Evolutionary conservation across 148 eudicot genomes (phyloP), one percentile per base, ranked within the genome.

Genomic region (Beta vulgaris): DNA sequence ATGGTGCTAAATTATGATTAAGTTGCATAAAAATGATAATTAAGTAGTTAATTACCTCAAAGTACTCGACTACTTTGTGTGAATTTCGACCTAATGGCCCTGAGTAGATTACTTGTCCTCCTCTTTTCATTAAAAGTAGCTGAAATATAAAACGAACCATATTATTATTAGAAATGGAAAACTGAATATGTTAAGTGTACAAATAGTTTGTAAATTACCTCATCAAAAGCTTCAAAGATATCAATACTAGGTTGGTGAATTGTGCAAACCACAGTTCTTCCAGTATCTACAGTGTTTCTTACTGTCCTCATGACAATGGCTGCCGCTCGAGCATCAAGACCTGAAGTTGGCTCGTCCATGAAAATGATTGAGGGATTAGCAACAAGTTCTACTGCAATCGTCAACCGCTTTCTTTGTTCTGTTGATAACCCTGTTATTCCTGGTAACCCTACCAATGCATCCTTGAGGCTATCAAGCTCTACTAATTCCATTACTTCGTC

Each of bases 281-380:
- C 93, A 7, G 93, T 89, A 76, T 87, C 89, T 28, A 89, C 93
- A 21, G 93, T 89, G 86, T 90, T 90, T 79, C 89, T 81, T 63
- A 90, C 93, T 0, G 93, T 84, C 80, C 95, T 90, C 91, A 90
- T 88, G 19, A 90, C 95, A 81, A 90, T 88, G 36, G 95, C 95
- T 3, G 95, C 95, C 34, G 95, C 95, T 68, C 95, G 85, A 40
- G 95, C 95, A 82, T 90, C 95, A 44, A 90, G 89, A n/a, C 94
- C 94, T 25, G 94, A 90, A 76, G 94, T 90, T 11, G 94, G 94
- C 76, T 90, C 93, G 39, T 90, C 93, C 93, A 90, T 86, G 74
- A 90, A 90, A 6, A 90, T 88, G 64, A 89, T 86, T 31, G 93
- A 89, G 7, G 91, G 93, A 53, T 87, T 89, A 5, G 91, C 91